Percentiles rank a stretch among this genome's conserved stretches.
These are phyloP conservation scores for Penicillium alfredii DNA, from an alignment of 495 filamentous ascomycete species.

Conservation along the genomic window DNA sequence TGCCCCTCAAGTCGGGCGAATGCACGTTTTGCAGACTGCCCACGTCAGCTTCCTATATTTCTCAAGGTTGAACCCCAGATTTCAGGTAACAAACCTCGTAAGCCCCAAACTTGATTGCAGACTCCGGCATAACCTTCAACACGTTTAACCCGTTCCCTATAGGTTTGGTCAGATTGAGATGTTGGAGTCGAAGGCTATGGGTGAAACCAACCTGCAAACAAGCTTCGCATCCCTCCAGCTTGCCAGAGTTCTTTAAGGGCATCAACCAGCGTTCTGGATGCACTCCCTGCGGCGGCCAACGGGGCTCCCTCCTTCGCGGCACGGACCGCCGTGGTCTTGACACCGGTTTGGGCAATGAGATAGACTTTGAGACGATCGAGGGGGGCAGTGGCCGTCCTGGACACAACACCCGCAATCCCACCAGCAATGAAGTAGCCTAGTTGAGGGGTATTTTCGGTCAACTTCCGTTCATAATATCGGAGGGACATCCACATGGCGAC, in stretches of 20 bases:
- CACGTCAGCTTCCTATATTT: slow-evolving; percentile 11
- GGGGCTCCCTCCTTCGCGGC: slow-evolving; percentile 69
- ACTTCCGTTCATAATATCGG: slow-evolving; percentile 48
- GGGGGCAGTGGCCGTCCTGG: slow-evolving; percentile 87
- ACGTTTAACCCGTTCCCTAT: slow-evolving; percentile 95
- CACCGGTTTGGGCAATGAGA: slow-evolving; percentile 82
- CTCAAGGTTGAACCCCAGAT: not conserved
- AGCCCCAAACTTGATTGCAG: slow-evolving; percentile 92
- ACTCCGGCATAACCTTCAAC: slow-evolving; percentile 96
- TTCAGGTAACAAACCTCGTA: slow-evolving; percentile 58
- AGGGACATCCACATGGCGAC: slow-evolving; percentile 46
- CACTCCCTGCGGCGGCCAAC: slow-evolving; percentile 57
- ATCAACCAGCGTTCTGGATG: slow-evolving; percentile 60
- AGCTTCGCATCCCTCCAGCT: slow-evolving; percentile 80
- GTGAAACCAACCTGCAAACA: slow-evolving; percentile 77
- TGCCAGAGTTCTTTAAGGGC: slow-evolving; percentile 74
- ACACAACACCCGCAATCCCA: slow-evolving; percentile 85
- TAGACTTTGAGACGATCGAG: slow-evolving; percentile 97
- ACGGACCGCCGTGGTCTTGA: slow-evolving; percentile 50
- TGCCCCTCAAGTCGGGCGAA: slow-evolving; percentile 87
- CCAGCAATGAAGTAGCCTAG: slow-evolving; percentile 97
- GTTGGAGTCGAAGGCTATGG: not conserved
- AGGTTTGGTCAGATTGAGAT: slow-evolving; percentile 6
- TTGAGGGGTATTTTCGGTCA: slow-evolving; percentile 60
- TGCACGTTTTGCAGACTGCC: slow-evolving; percentile 76